Evolutionary conservation across 148 eudicot species (phyloP), one percentile per base, ranked within the genome.

Genomic region (Vaccinium darrowii): DNA sequence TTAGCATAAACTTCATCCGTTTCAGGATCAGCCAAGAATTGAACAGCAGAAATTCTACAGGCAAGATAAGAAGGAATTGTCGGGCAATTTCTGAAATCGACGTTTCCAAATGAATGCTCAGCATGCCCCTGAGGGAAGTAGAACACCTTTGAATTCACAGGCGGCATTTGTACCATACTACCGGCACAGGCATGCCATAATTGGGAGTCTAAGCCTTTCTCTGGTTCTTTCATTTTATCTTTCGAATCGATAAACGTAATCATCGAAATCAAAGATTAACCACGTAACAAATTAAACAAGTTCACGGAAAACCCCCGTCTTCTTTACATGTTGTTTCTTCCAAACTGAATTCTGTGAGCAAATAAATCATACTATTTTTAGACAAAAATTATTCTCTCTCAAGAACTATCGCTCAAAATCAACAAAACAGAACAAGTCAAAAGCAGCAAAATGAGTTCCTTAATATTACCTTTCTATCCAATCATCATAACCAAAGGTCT

Each of bases 141-240:
- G 76, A 88, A 95, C 14, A 93, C 93, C 83, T 87, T 91, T 0
- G 99, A 78, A 82, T 89, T 91, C 50, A 93, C 90, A 10, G 84
- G 73, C 0, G 98, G 95, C 97, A 96, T 94, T 86, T 96, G 99
- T 51, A 96, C 95, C 98, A 96, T 95, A 12, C 98, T 94, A 8
- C 99, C 99, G 56, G 99, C 99, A 86, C 99, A 96, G 69, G 98
- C 99, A 89, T 96, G 99, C 99, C 99, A 96, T 81, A 96, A 82
- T 80, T 96, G 99, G 63, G 99, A 92, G 91, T 95, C 99, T 84
- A 96, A 89, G 84, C 93, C 88, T 80, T 87, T 91, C 72, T 93
- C 93, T 27, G 65, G 88, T 84, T 92, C 94, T 83, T 90, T 92
- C 84, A 91, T 82, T 85, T 89, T 94, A 14, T 93, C 98, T 78